Percentiles rank a stretch among this genome's conserved stretches.
Conservation (phyloP, 306 rosid species). For the Rosa chinensis region DNA sequence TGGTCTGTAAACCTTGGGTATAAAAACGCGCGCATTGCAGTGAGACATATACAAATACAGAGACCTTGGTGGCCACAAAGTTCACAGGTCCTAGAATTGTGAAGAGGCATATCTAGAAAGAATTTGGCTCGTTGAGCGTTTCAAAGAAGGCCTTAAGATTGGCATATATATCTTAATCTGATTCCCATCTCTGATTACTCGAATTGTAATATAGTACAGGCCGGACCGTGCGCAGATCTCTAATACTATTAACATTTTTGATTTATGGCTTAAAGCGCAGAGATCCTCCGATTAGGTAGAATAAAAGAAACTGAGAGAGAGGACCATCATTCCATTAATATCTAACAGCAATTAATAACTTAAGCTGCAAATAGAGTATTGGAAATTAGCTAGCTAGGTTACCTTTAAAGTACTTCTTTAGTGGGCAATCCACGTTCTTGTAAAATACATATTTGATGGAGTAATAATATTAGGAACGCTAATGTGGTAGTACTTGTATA, state of each 20-base stretch:
- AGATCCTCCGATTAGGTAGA: not conserved
- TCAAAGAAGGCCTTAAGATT: slow-evolving; percentile 20
- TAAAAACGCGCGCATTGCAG: not conserved
- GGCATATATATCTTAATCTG: not conserved
- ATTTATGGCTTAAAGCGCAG: not conserved
- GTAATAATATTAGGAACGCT: not conserved
- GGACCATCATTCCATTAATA: not conserved
- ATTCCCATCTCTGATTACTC: slow-evolving; percentile 3
- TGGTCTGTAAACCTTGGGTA: not conserved
- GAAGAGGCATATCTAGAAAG: slow-evolving; percentile 24
- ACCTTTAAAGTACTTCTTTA: not conserved
- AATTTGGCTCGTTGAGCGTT: slow-evolving; percentile 37
- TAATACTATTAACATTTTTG: not conserved
- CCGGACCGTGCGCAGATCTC: not conserved
- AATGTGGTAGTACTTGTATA: not conserved
- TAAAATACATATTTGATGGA: not conserved
- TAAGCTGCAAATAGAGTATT: not conserved
- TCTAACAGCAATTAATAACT: not conserved
- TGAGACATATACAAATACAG: not conserved
- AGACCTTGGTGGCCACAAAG: slow-evolving; percentile 27
- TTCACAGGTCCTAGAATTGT: slow-evolving; percentile 21
- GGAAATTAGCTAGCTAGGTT: not conserved
- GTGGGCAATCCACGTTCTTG: slow-evolving; percentile 1
- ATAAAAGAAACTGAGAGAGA: not conserved
- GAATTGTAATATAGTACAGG: not conserved